A percentile compares a stretch with the other conserved stretches of the same genome.
Evolutionary conservation across 2,329 filamentous ascomycete genomes (phyloP).

Genomic region (Grosmannia serpens): DNA sequence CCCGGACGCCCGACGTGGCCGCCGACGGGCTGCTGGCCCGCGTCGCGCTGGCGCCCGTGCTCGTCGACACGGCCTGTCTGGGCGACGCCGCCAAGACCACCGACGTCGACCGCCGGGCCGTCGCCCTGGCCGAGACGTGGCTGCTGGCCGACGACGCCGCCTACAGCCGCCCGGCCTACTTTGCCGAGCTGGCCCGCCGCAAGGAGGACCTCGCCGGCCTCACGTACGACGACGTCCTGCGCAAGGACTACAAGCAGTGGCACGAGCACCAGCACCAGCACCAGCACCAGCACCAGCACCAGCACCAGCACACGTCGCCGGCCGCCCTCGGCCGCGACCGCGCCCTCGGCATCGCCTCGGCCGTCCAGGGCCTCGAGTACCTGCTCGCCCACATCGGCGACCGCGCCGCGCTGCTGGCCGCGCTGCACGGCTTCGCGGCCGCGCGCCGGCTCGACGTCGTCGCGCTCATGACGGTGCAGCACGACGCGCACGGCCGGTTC

Average conservation of each 20-base stretch:
- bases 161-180: conserved; percentile 47
- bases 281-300: too few species aligned
- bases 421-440: conserved; percentile 39
- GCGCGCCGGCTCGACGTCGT: conserved; percentile 50
- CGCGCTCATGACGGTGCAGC: conserved; percentile 57
- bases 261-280: conserved; percentile 3
- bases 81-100: conserved; percentile 53
- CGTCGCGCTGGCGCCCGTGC: conserved; percentile 56
- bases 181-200: conserved; percentile 44
- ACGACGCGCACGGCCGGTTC: conserved; percentile 38
- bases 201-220: conserved; percentile 57
- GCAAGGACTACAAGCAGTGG: conserved; percentile 84
- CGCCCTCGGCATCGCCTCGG: conserved; percentile 25
- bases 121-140: conserved; percentile 44
- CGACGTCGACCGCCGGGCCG: conserved; percentile 45
- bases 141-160: conserved; percentile 12
- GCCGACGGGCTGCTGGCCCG: conserved; percentile 37
- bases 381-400: conserved; percentile 42
- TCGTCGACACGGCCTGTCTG: conserved; percentile 63
- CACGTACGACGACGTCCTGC: conserved; percentile 53
- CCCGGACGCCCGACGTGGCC: conserved; percentile 26
- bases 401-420: conserved; percentile 31
- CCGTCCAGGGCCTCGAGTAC: conserved; percentile 23
- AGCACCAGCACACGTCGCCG: too few species aligned
- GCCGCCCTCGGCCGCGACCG: too few species aligned